A percentile compares a stretch with the other conserved stretches of the same genome.
Evolutionary conservation across 2,329 filamentous ascomycete genomes (phyloP).

Genomic region (Alternaria arbusti): DNA sequence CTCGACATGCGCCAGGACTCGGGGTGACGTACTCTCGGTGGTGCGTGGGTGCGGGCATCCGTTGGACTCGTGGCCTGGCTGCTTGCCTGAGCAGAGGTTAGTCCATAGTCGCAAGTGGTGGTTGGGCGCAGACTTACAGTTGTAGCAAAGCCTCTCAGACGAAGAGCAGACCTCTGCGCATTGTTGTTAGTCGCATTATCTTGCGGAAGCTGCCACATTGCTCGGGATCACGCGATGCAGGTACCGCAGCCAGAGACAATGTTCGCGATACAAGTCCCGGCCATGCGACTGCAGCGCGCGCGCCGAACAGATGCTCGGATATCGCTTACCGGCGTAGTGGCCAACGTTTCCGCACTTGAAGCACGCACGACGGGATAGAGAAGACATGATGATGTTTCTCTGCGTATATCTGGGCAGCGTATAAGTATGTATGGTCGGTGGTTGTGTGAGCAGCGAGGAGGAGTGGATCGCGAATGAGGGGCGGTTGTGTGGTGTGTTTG

Average conservation of each 20-base stretch:
- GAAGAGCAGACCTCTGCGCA: constrained; percentile 89
- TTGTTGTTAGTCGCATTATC: constrained; percentile 29
- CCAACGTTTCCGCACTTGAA: constrained; percentile 62
- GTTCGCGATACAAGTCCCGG: constrained; percentile 21
- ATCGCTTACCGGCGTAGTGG: constrained; percentile 58
- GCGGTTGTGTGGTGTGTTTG: constrained; percentile 30
- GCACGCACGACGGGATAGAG: constrained; percentile 60
- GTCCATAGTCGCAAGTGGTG: constrained; percentile 12
- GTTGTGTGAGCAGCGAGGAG: constrained; percentile 19
- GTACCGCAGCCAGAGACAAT: constrained; percentile 7
- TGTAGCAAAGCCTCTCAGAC: constrained; percentile 98
- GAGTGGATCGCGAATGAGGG: constrained; percentile 23
- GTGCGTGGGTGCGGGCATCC: constrained; percentile 95
- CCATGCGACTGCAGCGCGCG: constrained; percentile 27
- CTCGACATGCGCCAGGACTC: not conserved
- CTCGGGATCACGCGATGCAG: constrained; percentile 28
- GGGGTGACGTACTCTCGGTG: constrained; percentile 73
- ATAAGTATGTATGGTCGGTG: constrained; percentile 26
- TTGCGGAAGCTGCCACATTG: constrained; percentile 7
- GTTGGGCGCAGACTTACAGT: constrained; percentile 70
- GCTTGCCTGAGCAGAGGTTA: constrained; percentile 66
- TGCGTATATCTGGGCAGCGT: constrained; percentile 29
- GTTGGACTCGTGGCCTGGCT: constrained; percentile 96
- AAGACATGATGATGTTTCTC: constrained; percentile 56
- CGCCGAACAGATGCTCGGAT: constrained; percentile 18